Evolutionary conservation across 1,139 yeast species (phyloP).

Genomic region (Geotrichum restrictum): DNA sequence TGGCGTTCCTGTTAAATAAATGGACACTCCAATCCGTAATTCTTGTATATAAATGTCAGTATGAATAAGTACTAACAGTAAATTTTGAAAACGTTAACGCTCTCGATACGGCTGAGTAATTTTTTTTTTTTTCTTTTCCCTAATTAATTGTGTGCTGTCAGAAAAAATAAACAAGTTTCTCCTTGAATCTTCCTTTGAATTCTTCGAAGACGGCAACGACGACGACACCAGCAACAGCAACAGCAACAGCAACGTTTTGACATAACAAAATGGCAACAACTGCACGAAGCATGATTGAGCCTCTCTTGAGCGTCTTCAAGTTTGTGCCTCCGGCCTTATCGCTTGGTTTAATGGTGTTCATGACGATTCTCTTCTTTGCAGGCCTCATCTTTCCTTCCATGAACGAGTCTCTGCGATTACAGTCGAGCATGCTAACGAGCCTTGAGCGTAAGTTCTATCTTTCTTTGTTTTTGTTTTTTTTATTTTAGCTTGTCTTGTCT

Average conservation of each 20-base stretch:
- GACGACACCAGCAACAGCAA: not conserved
- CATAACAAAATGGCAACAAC: slow-evolving; percentile 6
- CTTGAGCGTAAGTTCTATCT: slow-evolving; percentile 42
- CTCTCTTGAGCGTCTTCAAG: slow-evolving; percentile 18
- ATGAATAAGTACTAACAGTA: not conserved
- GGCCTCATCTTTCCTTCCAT: slow-evolving; percentile 37
- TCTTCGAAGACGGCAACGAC: not conserved
- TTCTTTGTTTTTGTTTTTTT: no score
- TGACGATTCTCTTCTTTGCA: slow-evolving; percentile 43
- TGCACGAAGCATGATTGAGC: slow-evolving; percentile 11
- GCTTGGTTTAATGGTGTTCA: slow-evolving; percentile 58
- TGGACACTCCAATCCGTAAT: not conserved
- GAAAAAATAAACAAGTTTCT: not conserved
- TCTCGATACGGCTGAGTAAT: not conserved
- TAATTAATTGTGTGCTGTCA: not conserved
- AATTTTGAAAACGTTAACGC: not conserved
- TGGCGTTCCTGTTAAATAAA: not conserved
- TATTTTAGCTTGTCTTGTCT: not conserved
- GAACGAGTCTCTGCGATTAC: slow-evolving; percentile 44
- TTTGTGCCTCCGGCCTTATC: slow-evolving; percentile 59
- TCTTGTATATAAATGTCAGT: slow-evolving; percentile 1
- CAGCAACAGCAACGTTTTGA: not conserved
- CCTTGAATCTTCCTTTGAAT: not conserved
- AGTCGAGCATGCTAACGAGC: slow-evolving; percentile 54
- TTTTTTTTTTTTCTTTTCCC: slow-evolving; percentile 6